Percentiles rank a stretch among this genome's conserved stretches.
phyloP scores from a whole-genome alignment of 345 rosid species.

The Eucalyptus virginea region DNA sequence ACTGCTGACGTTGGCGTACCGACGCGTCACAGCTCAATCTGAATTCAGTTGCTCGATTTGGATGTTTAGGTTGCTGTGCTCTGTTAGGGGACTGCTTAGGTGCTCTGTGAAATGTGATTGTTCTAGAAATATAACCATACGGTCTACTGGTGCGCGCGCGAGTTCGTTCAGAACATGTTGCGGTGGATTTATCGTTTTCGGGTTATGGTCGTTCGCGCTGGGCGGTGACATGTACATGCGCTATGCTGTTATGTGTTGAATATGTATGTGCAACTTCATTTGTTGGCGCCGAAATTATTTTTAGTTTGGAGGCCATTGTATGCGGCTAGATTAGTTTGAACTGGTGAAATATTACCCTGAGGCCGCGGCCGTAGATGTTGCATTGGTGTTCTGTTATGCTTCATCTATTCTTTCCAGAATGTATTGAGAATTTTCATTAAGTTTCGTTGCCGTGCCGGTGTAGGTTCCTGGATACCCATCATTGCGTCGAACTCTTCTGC shows the following conservation, averaged over 20 bases:
- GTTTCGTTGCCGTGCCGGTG: neutral
- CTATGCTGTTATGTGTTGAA: neutral
- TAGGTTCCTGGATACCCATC: conserved; percentile 81
- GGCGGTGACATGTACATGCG: neutral
- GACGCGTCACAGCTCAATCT: neutral
- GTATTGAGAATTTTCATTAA: neutral
- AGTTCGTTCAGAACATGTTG: neutral
- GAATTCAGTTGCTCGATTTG: neutral
- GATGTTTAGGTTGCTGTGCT: neutral
- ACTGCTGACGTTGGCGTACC: neutral
- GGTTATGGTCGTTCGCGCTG: neutral
- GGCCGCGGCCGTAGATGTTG: neutral
- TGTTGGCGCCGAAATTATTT: neutral
- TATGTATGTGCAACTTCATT: neutral
- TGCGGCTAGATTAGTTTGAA: neutral
- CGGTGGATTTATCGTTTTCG: neutral
- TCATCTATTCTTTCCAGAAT: neutral
- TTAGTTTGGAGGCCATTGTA: neutral
- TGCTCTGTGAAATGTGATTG: neutral
- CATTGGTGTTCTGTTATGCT: neutral
- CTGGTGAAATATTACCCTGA: neutral
- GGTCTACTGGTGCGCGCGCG: fast-evolving
- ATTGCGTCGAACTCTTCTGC: conserved; percentile 62
- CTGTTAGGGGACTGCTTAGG: neutral
- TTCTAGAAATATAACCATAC: neutral